Base-by-base conservation (phyloP, 2,329 filamentous ascomycete genomes). In the Uncinocarpus reesii region DNA sequence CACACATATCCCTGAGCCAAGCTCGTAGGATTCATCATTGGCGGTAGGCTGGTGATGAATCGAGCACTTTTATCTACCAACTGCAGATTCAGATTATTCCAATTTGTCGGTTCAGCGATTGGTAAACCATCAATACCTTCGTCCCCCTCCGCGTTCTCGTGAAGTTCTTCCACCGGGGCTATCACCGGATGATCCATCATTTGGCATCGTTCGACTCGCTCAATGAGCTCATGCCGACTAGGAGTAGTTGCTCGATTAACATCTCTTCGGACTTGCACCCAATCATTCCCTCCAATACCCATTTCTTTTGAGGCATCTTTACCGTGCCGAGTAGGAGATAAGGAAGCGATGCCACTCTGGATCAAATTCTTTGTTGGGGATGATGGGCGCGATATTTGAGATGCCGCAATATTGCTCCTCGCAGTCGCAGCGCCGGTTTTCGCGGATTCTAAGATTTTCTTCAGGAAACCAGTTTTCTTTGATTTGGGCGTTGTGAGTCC, bases 181-280 rank as follows among this genome's bases (percentile, higher is more conserved):
- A 96, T 77, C 0, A 89, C 84, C 0, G 87, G 83, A 54, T 93
- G 81, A 56, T 95, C 89, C 71, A 95, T 80, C 86, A 96, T 92
- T 60, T 95, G 84, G 60, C 89, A 95, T 47, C 90, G 79, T 58
- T 98, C 90, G 36, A 79, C 82, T 47, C 90, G 76, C 62, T 98
- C 92, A 32, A 80, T 75, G 16, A 83, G 78, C 68, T 98, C 92
- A 55, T 90, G 92, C 52, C 81, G 83, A 65, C 89, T 95, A 31
- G 95, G 73, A 0, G 90, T 92, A 61, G 95, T 96, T 2, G 90
- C 94, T 29, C 92, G 79, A 65, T 98, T 96, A 40, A 98, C 84
- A 65, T 98, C 93, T 38, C 92, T 80, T 29, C 92, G 83, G 18
- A 96, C 88, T 63, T 96, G 89, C n/a, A 98, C 88, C 89, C 92